These are phyloP conservation scores for Rhodotorula babjevae DNA, from an alignment of 768 basidiomycete species.

Conservation along the genomic window DNA sequence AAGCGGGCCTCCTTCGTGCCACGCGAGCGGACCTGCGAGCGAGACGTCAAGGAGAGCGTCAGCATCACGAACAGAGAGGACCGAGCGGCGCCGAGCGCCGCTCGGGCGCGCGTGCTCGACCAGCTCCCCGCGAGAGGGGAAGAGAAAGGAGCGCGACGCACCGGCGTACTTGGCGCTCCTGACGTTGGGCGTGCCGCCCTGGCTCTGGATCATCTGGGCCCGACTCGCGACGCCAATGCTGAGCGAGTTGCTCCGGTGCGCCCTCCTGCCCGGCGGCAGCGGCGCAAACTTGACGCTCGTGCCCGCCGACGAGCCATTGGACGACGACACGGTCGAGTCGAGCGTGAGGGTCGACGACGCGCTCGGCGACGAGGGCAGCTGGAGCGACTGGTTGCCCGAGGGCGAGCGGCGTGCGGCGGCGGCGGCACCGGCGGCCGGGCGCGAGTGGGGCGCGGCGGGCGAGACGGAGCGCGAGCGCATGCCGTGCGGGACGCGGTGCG, in stretches of 20 bases:
- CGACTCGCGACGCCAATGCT: constrained; percentile 34
- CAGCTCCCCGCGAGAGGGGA: neutral
- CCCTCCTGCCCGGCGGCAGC: constrained; percentile 16
- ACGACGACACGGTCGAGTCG: neutral
- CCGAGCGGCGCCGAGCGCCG: too few relatives aligned
- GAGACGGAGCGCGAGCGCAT: constrained; percentile 16
- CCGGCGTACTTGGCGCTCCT: constrained; percentile 28
- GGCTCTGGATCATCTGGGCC: constrained; percentile 24
- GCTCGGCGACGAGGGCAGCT: neutral
- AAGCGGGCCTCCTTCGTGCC: constrained; percentile 32
- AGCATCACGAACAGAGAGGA: neutral
- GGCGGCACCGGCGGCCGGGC: neutral
- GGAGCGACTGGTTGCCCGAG: too few relatives aligned
- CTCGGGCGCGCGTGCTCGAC: too few relatives aligned
- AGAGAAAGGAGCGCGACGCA: neutral
- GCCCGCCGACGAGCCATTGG: too few relatives aligned
- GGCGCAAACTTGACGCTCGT: constrained; percentile 28
- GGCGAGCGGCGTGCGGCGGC: neutral
- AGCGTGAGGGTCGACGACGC: neutral
- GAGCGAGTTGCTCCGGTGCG: constrained; percentile 34
- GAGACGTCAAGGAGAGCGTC: too few relatives aligned
- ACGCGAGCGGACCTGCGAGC: constrained; percentile 21
- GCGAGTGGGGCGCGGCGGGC: neutral
- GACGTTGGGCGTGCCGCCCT: constrained; percentile 12
- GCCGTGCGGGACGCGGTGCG: neutral